Percentiles rank a stretch among this genome's conserved stretches.
These are phyloP conservation scores for Kurtzmaniella quercitrusa DNA, from an alignment of 1,139 yeast genomes.

Conservation along the genomic window DNA sequence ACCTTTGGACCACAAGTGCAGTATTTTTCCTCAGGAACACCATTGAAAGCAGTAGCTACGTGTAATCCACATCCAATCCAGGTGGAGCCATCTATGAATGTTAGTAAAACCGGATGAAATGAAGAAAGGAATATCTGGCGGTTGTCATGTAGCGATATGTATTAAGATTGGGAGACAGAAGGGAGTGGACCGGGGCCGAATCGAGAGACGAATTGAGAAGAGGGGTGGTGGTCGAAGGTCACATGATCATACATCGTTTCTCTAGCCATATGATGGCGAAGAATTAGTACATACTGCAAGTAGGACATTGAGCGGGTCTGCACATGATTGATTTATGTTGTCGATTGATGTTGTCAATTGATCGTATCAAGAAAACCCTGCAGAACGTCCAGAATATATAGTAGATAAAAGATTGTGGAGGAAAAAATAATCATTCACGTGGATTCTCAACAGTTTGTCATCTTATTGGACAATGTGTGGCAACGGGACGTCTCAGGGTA, in stretches of 20 bases:
- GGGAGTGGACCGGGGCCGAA: too few species aligned
- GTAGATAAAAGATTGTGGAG: neutral
- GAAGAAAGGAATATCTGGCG: too few species aligned
- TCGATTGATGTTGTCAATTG: neutral
- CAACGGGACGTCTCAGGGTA: neutral
- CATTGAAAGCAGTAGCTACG: slow-evolving; percentile 35
- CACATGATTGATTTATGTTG: slow-evolving; percentile 12
- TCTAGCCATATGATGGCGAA: neutral
- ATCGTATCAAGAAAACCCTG: neutral
- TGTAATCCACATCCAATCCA: slow-evolving; percentile 49
- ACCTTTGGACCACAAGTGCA: slow-evolving; percentile 22
- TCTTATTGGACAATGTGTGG: neutral
- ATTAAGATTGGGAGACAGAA: too few species aligned
- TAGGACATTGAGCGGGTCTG: slow-evolving; percentile 16
- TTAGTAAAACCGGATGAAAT: neutral
- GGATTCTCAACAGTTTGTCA: neutral
- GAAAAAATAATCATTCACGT: neutral
- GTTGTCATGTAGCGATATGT: too few species aligned
- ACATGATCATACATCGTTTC: neutral
- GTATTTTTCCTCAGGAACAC: slow-evolving; percentile 32
- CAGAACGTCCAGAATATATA: neutral
- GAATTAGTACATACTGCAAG: slow-evolving; percentile 13
- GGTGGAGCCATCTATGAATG: slow-evolving; percentile 20
- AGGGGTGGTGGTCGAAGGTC: neutral
- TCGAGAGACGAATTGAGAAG: too few species aligned